Evolutionary conservation across 2,329 filamentous ascomycete genomes (phyloP).

Genomic region (Claviceps sorghi): DNA sequence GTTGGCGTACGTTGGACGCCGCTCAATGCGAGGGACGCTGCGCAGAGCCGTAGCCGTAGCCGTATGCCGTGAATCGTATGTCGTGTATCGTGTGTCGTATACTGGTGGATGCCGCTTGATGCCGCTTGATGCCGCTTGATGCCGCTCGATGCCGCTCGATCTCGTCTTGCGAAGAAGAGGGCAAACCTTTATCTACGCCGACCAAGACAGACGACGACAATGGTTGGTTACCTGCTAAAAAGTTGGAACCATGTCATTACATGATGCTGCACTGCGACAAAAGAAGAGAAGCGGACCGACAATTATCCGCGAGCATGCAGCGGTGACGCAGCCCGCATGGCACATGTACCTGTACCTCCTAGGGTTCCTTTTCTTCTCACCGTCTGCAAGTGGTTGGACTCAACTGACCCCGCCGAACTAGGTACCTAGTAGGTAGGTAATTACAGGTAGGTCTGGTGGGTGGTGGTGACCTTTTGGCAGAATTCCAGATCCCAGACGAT

Average conservation of each 20-base stretch:
- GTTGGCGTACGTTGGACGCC: slow-evolving; percentile 6
- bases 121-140: too few species aligned
- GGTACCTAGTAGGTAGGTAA: too few species aligned
- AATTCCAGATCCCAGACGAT: background rate
- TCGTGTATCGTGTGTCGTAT: too few species aligned
- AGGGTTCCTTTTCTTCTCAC: background rate
- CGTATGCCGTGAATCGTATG: too few species aligned
- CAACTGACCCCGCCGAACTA: background rate
- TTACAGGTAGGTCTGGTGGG: background rate
- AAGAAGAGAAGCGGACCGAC: slow-evolving; percentile 4
- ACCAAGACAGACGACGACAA: too few species aligned
- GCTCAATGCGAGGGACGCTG: slow-evolving; percentile 3
- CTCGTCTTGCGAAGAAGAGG: background rate
- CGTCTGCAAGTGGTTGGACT: background rate
- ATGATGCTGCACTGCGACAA: too few species aligned
- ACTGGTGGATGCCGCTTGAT: too few species aligned
- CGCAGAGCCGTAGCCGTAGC: slow-evolving; percentile 2
- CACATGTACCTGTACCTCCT: too few species aligned
- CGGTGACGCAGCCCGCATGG: background rate
- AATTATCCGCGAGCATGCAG: slow-evolving; percentile 5
- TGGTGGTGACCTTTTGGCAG: background rate
- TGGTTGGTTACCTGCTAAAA: background rate
- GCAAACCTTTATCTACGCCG: too few species aligned
- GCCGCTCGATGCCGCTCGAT: background rate
- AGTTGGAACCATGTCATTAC: too few species aligned